A percentile compares a stretch with the other conserved stretches of the same genome.
Conservation (phyloP, 177 flowering plant genomes). For the Vitis hybrid region DNA sequence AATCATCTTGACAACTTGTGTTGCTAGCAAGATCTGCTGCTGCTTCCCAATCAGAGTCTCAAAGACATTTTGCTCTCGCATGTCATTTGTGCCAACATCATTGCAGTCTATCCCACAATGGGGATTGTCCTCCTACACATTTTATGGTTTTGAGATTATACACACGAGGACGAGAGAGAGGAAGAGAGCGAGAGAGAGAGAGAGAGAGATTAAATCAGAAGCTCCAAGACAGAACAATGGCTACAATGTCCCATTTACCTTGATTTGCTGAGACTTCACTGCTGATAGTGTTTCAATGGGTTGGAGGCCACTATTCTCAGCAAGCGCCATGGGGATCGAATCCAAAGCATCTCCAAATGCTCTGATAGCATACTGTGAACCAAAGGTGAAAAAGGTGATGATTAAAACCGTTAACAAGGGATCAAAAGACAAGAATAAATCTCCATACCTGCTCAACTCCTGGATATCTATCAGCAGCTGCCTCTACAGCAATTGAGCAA, state of each 20-base stretch:
- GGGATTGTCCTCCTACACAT: conserved; percentile 71
- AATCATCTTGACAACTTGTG: conserved; percentile 98
- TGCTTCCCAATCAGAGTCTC: conserved; percentile 96
- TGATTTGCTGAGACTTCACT: conserved; percentile 91
- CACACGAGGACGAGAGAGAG: background rate
- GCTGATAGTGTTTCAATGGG: conserved; percentile 94
- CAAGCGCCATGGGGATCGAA: conserved; percentile 91
- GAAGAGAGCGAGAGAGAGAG: background rate
- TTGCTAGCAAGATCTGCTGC: conserved; percentile 90
- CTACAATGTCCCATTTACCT: conserved; percentile 43
- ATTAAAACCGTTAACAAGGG: background rate
- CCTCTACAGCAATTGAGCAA: conserved; percentile 93
- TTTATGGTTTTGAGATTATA: background rate
- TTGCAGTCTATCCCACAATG: conserved; percentile 90
- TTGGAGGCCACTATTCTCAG: conserved; percentile 97
- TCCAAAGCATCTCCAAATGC: conserved; percentile 97
- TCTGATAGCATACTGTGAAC: conserved; percentile 89
- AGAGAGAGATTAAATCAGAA: background rate
- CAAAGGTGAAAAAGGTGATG: conserved; percentile 1
- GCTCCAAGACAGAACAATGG: background rate
- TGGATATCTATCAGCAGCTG: conserved; percentile 88
- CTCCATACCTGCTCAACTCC: conserved; percentile 89
- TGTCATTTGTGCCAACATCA: conserved; percentile 92
- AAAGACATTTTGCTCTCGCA: conserved; percentile 92
- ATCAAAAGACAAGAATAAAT: background rate